These are phyloP conservation scores for Saraca asoca DNA, from an alignment of 331 rosid genomes.

Conservation along the genomic window DNA sequence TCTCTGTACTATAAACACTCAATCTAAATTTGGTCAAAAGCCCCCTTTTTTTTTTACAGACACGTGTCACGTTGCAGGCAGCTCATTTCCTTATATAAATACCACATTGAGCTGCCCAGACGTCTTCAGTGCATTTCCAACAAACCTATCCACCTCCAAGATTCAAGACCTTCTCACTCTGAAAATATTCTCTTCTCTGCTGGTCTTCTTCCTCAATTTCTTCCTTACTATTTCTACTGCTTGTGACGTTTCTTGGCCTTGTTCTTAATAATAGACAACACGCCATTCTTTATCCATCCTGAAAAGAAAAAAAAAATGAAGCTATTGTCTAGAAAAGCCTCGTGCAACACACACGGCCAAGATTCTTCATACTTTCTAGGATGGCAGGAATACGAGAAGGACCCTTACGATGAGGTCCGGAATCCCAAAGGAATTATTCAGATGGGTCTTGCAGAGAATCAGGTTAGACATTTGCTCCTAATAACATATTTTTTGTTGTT, in stretches of 20 bases:
- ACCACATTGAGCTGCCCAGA: conserved; percentile 21
- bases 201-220: background rate
- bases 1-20: background rate
- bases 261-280: background rate
- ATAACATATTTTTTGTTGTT: background rate
- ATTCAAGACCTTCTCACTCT: background rate
- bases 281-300: background rate
- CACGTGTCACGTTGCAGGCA: conserved; percentile 37
- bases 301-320: conserved; percentile 46
- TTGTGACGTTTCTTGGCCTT: no score
- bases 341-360: conserved; percentile 92
- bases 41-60: conserved; percentile 24
- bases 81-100: conserved; percentile 32
- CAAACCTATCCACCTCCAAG: conserved; percentile 37
- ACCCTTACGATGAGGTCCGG: conserved; percentile 58
- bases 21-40: conserved; percentile 34
- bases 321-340: conserved; percentile 68
- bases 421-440: conserved; percentile 91
- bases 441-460: conserved; percentile 99
- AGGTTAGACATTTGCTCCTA: conserved; percentile 41
- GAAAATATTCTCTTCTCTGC: background rate
- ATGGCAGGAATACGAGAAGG: conserved; percentile 88
- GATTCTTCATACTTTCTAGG: conserved; percentile 97
- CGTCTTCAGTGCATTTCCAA: conserved; percentile 44
- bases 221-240: background rate